Evolutionary conservation across 352 stramenopile species (phyloP), one percentile per base, ranked within the genome.

Genomic region (Phytophthora uliginosa): DNA sequence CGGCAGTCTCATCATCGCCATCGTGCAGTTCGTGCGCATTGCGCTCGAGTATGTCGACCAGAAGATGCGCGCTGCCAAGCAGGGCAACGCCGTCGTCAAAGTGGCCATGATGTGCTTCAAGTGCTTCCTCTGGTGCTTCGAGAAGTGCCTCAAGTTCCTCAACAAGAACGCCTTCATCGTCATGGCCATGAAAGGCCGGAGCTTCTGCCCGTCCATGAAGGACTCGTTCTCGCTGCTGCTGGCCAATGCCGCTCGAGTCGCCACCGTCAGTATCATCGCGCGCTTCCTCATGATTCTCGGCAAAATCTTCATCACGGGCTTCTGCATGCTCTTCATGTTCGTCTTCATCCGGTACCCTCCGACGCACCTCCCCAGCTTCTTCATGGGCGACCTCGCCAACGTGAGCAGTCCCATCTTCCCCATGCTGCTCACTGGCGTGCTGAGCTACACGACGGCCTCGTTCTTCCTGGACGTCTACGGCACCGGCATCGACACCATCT

Each of bases 161-260:
- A 97, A 93, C 77, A 93, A 92, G 47, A 95, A 97, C 63, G 89
- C 92, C 24, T 98, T 94, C 69, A 97, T 98, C 70, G 77, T 97
- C 17, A 84, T 95, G 31, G 91, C 91, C 17, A 97, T 98, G 84
- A 97, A 94, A 76, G 92, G 93, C 47, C 68, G 62, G 33, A 88
- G 81, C 69, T 97, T 98, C 73, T 97, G 90, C 71, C 91, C 85
- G 38, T 90, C 92, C 33, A 96, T 98, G 70, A 98, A 97, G 51
- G 88, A 97, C 74, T 96, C 96, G 47, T 99, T 99, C 78, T 95
- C 96, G 64, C 84, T 99, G 40, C 95, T 99, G 33, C 81, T 99
- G 42, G 89, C 95, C 36, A 99, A 99, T 83, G 92, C 98, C 26
- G 83, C 89, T 53, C 89, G 96, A 8, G 92, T 99, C 53, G 88